These are phyloP conservation scores for Zoysia pacifica DNA, from an alignment of 176 grass and related monocot species.

Conservation along the genomic window DNA sequence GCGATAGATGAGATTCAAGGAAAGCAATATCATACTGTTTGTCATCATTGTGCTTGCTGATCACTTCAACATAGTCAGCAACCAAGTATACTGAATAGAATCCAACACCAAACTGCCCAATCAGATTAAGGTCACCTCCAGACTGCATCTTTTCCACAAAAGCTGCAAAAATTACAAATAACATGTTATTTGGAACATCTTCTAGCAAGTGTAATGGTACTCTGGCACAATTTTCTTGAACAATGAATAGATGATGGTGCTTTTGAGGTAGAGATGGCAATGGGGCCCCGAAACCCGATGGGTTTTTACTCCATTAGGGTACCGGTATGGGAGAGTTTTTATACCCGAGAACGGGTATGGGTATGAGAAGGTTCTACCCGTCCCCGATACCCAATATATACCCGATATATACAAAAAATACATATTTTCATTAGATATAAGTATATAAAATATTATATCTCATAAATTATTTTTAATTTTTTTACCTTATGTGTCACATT, in stretches of 20 bases:
- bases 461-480: too few relatives aligned
- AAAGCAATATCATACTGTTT: slow-evolving; percentile 63
- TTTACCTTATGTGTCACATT: too few relatives aligned
- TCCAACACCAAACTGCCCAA: slow-evolving; percentile 98
- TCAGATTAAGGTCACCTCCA: slow-evolving; percentile 88
- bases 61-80: slow-evolving; percentile 97
- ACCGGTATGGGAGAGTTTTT: too few relatives aligned
- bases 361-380: too few relatives aligned
- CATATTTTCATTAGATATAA: too few relatives aligned
- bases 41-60: slow-evolving; percentile 99
- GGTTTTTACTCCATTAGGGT: too few relatives aligned
- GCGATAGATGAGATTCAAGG: background rate
- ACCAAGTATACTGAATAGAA: slow-evolving; percentile 99
- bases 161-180: slow-evolving; percentile 50
- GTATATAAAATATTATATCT: too few relatives aligned
- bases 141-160: slow-evolving; percentile 94
- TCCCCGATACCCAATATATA: too few relatives aligned
- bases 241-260: background rate
- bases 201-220: background rate
- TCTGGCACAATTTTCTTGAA: background rate
- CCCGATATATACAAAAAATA: too few relatives aligned
- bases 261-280: background rate
- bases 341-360: too few relatives aligned
- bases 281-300: too few relatives aligned
- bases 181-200: slow-evolving; percentile 22